Percentiles rank a stretch among this genome's conserved stretches.
Evolutionary conservation across 2,329 filamentous ascomycete species (phyloP).

Genomic region (Calonectria multiphialidica): DNA sequence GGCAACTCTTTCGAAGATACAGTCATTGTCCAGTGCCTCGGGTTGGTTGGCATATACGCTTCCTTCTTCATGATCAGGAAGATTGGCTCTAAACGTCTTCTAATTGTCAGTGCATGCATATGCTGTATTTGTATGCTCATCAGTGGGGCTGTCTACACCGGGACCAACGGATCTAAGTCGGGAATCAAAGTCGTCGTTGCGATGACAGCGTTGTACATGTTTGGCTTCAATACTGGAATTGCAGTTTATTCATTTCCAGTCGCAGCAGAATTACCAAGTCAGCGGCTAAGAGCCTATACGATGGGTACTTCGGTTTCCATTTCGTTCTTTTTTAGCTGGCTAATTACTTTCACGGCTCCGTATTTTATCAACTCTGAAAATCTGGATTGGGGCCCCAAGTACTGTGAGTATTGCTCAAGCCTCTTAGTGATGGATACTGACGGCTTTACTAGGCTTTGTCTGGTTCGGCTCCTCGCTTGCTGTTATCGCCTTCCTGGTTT

Average conservation of each 20-base stretch:
- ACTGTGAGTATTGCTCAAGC: neutral
- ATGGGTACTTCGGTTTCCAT: neutral
- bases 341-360: neutral
- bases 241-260: neutral
- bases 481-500: neutral
- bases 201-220: neutral
- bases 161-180: neutral
- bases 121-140: neutral
- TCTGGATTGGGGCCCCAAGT: neutral
- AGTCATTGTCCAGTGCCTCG: neutral
- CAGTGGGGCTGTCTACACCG: neutral
- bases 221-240: neutral
- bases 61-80: neutral
- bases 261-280: neutral
- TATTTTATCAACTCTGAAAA: neutral
- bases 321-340: neutral
- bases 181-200: neutral
- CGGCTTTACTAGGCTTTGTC: neutral
- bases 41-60: neutral
- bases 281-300: neutral
- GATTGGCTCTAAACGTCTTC: neutral
- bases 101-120: neutral
- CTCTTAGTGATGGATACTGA: neutral
- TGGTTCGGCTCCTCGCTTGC: neutral
- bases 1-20: neutral